phyloP scores from a whole-genome alignment of 441 rosid genomes.

The Brassica balearica region DNA sequence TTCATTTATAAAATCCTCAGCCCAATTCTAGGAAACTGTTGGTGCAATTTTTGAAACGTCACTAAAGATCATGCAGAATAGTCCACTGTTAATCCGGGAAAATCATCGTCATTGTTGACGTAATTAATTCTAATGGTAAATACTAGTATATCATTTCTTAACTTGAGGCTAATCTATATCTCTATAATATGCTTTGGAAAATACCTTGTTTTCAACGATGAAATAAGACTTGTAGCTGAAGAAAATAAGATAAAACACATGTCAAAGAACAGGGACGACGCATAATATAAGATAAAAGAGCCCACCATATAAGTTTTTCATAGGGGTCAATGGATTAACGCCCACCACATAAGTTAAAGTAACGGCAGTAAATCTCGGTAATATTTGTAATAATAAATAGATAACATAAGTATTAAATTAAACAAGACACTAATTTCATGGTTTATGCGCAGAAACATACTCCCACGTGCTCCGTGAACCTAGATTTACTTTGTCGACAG shows the following conservation, averaged over 20 bases:
- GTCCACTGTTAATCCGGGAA: conserved; percentile 2
- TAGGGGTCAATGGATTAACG: no score
- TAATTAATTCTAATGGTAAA: background rate
- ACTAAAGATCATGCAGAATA: background rate
- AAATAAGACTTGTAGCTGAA: background rate
- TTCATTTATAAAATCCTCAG: background rate
- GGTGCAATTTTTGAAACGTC: background rate
- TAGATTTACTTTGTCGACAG: conserved; percentile 47
- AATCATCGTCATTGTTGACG: background rate
- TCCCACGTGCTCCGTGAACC: conserved; percentile 60
- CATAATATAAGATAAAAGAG: no score
- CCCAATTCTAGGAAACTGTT: background rate
- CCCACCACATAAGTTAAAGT: no score
- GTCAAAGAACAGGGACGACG: background rate
- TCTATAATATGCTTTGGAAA: background rate
- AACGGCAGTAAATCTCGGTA: no score
- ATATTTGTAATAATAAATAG: no score
- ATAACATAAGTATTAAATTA: no score
- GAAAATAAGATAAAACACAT: background rate
- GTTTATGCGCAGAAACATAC: conserved; percentile 14
- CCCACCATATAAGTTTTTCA: no score
- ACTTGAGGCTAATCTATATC: background rate
- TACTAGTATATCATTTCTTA: background rate
- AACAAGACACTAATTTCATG: conserved; percentile 8
- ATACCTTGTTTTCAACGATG: background rate